Conservation (phyloP, 257 asterid genomes). For the Ophiorrhiza pumila region DNA sequence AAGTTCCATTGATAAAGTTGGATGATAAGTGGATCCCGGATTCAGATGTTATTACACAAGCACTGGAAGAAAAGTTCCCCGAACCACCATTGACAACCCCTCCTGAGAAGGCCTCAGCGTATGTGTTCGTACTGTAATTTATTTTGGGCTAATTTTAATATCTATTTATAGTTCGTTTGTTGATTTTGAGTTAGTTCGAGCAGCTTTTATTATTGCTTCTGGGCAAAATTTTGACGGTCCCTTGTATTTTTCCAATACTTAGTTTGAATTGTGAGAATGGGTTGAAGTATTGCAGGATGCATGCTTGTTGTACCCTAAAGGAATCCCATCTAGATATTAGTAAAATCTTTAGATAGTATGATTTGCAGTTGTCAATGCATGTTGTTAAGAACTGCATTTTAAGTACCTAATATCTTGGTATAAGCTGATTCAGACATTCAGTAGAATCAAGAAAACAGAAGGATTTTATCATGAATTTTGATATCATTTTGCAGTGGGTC, state of each 20-base stretch:
- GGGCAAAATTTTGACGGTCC: background rate
- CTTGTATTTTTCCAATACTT: background rate
- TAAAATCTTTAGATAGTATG: background rate
- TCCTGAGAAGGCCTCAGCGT: constrained; percentile 80
- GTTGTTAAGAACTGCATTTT: background rate
- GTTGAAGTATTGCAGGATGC: background rate
- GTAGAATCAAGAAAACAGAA: background rate
- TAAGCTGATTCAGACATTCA: too few relatives aligned
- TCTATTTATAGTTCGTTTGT: background rate
- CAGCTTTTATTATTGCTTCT: background rate
- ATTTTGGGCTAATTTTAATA: background rate
- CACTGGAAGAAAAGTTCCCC: constrained; percentile 84
- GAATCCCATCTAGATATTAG: background rate
- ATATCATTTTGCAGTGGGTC: constrained; percentile 65
- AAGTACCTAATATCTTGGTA: background rate
- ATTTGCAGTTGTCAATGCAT: background rate
- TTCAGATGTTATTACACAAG: constrained; percentile 87
- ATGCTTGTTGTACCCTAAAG: background rate
- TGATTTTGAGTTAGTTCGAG: background rate
- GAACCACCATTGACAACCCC: constrained; percentile 78
- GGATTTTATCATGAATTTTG: background rate
- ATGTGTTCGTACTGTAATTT: constrained; percentile 26
- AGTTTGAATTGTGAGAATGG: background rate
- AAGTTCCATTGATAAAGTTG: constrained; percentile 81
- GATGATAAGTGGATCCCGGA: constrained; percentile 93